Base-by-base conservation (phyloP, 2,329 filamentous ascomycete species). In the Aspergillus arachidicola region DNA sequence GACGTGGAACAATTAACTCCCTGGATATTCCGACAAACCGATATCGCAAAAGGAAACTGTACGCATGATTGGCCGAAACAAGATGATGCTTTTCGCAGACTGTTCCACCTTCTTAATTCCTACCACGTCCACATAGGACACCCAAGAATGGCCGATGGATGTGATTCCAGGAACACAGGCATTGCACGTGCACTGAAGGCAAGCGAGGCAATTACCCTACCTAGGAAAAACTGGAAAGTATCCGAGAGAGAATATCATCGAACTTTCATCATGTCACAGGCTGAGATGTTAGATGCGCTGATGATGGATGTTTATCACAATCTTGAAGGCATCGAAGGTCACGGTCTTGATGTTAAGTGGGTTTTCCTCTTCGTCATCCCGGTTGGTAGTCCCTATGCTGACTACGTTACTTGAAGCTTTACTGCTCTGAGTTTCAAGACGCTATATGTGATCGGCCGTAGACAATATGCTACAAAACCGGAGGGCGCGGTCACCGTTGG, bases 11-110 rank as follows among this genome's bases (percentile, higher is more conserved):
- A 16, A 30, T 30, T 61, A 1, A 36, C 51, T 12, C 62, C 62
- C 14, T 61, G 59, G 62, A 23, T 59, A 45, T 64, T 58, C 28
- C 30, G 48, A 21, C 41, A 64, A 21, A 12, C 21, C 16, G 41
- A 61, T n/a, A 34, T 53, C 19, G 62, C 41, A 26, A 26, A 45
- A 26, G 23, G 21, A 11, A 19, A 30, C 23, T 23, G 32, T 16
- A 14, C 48, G 7, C 10, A 30, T 19, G n/a, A 43, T 34, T 64
- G 46, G 58, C 48, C 54, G 6, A 6, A 34, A 30, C 46, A 46
- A 36, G 48, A 58, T 14, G 19, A 16, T 16, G 7, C 14, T 9
- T 64, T 64, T 10, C 34, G 12, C 6, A 23, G 14, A 7, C 36
- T 61, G n/a, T 64, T 61, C 30, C 19, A 58, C 21, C 10, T 48